A percentile compares a stretch with the other conserved stretches of the same genome.
Conservation (phyloP, 768 basidiomycete species). For the Lactarius akahatsu region DNA sequence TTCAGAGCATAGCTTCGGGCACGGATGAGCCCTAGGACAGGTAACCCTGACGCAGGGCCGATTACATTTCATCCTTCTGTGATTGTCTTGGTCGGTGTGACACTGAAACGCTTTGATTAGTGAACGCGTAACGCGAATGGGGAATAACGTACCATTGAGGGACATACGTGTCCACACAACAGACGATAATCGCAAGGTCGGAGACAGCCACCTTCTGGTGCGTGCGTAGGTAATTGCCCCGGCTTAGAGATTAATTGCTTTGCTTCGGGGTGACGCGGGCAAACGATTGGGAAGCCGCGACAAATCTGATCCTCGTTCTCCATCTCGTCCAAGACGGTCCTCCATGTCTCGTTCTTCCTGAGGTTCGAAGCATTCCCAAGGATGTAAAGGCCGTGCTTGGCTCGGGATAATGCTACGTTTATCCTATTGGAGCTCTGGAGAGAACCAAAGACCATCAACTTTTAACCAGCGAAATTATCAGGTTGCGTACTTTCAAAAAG, state of each 20-base stretch:
- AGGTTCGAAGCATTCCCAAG: conserved; percentile 65
- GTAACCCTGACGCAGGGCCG: conserved; percentile 30
- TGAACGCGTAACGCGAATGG: background rate
- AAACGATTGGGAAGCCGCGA: conserved; percentile 20
- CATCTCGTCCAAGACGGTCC: conserved; percentile 54
- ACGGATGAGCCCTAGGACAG: conserved; percentile 34
- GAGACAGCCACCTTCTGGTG: conserved; percentile 36
- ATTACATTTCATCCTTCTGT: conserved; percentile 31
- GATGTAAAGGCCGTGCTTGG: conserved; percentile 70
- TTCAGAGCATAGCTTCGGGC: conserved; percentile 33
- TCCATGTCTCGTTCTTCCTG: conserved; percentile 58
- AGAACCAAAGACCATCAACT: conserved; percentile 18
- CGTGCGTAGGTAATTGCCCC: conserved; percentile 19
- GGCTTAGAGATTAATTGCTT: conserved; percentile 15
- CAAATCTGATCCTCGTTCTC: conserved; percentile 40
- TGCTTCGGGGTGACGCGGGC: conserved; percentile 23
- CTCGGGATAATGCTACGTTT: conserved; percentile 68
- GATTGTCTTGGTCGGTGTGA: conserved; percentile 31
- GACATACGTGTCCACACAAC: conserved; percentile 37
- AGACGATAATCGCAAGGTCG: conserved; percentile 34
- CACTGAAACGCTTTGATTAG: conserved; percentile 18
- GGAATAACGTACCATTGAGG: conserved; percentile 30
- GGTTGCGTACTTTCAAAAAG: conserved; percentile 59
- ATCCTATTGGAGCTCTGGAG: conserved; percentile 37
- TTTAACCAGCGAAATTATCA: conserved; percentile 32